These are phyloP conservation scores for Annulohypoxylon truncatum DNA, from an alignment of 2,329 filamentous ascomycete genomes.

Conservation along the genomic window DNA sequence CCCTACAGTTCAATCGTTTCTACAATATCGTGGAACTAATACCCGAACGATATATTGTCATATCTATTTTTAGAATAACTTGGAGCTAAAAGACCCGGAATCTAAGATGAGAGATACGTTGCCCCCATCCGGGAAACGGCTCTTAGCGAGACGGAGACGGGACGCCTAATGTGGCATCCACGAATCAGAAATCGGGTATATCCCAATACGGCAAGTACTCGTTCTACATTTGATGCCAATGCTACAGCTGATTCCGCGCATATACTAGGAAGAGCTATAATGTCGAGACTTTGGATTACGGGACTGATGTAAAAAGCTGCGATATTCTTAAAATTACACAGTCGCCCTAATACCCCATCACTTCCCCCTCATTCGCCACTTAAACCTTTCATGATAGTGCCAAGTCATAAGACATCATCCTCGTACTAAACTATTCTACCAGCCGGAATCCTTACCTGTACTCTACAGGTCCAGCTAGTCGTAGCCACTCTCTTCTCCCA, in stretches of 20 bases:
- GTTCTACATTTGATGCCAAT: background rate
- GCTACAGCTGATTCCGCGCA: background rate
- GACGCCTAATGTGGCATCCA: background rate
- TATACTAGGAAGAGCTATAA: background rate
- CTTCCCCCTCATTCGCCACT: background rate
- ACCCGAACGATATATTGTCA: too few relatives aligned
- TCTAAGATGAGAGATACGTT: too few relatives aligned
- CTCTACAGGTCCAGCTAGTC: background rate
- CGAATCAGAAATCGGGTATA: constrained; percentile 30
- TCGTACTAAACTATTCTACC: background rate
- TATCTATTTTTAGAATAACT: background rate
- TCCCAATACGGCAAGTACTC: constrained; percentile 28
- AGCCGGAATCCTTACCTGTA: background rate
- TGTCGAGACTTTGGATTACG: background rate
- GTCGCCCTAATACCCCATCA: too few relatives aligned
- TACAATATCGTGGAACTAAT: too few relatives aligned
- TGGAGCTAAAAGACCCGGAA: background rate
- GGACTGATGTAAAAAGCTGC: background rate
- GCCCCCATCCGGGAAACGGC: background rate
- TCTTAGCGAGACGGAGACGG: background rate
- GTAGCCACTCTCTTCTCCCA: background rate
- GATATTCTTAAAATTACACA: background rate
- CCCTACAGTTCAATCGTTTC: too few relatives aligned
- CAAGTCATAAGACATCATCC: background rate
- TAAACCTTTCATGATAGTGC: background rate